A percentile compares a stretch with the other conserved stretches of the same genome.
phyloP scores from a whole-genome alignment of 805 yeast species.

The Metschnikowia colocasiae region DNA sequence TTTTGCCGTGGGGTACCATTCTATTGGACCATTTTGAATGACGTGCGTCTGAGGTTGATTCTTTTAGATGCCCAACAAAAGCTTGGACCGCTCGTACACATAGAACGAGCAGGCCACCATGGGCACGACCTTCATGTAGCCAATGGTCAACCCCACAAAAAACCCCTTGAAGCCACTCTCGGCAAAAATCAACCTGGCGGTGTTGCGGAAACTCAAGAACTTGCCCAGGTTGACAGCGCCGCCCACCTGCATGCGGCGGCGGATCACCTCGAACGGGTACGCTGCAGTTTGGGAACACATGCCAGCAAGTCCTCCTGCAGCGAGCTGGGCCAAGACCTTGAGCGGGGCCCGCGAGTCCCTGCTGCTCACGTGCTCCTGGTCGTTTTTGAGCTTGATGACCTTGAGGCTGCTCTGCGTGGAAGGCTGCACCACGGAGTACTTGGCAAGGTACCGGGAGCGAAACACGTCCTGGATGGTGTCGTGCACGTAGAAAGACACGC shows the following conservation, averaged over 20 bases:
- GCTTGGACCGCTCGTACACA: constrained; percentile 86
- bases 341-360: constrained; percentile 58
- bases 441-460: constrained; percentile 53
- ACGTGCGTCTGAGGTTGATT: too few species aligned
- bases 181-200: constrained; percentile 56
- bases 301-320: constrained; percentile 96
- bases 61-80: constrained; percentile 54
- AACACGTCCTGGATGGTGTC: constrained; percentile 86
- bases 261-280: constrained; percentile 91
- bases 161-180: constrained; percentile 85
- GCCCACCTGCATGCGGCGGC: constrained; percentile 95
- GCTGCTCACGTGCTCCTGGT: constrained; percentile 24
- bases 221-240: constrained; percentile 64
- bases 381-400: constrained; percentile 18
- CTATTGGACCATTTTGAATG: too few species aligned
- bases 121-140: constrained; percentile 91
- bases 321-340: constrained; percentile 84
- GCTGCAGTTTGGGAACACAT: constrained; percentile 94
- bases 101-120: constrained; percentile 96
- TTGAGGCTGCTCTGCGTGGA: constrained; percentile 9
- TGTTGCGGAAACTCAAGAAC: constrained; percentile 49
- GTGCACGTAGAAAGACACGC: constrained; percentile 93
- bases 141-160: constrained; percentile 92
- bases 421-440: constrained; percentile 43
- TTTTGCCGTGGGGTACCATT: too few species aligned